These are phyloP conservation scores for Talaromyces borbonicus DNA, from an alignment of 495 filamentous ascomycete genomes.

Conservation along the genomic window DNA sequence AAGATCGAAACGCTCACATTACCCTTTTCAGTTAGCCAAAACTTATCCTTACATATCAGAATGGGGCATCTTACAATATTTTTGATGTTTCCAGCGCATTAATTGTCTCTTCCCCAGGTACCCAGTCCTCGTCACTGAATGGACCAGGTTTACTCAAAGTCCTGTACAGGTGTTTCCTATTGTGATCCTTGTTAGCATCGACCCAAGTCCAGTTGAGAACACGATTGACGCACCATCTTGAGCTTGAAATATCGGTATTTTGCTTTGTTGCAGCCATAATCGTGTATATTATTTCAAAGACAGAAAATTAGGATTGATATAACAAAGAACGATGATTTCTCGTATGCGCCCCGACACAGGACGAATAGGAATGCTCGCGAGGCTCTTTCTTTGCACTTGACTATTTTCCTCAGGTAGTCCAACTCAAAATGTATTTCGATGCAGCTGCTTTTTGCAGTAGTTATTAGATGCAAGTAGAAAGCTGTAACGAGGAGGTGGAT, in stretches of 20 bases:
- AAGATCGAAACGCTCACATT: constrained; percentile 29
- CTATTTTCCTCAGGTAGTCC: no score
- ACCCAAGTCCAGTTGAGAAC: neutral
- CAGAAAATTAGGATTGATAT: no score
- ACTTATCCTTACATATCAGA: constrained; percentile 10
- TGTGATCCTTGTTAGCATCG: neutral
- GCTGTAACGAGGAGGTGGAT: no score
- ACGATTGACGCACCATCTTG: neutral
- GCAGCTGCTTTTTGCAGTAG: no score
- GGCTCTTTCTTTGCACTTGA: no score
- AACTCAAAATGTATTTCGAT: no score
- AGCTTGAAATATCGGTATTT: neutral
- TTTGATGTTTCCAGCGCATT: constrained; percentile 53
- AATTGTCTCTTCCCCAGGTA: constrained; percentile 52
- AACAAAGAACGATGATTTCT: no score
- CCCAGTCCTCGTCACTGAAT: constrained; percentile 62
- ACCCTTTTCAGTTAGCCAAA: no score
- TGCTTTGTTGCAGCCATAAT: constrained; percentile 9
- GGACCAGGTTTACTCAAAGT: constrained; percentile 69
- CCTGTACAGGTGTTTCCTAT: constrained; percentile 70
- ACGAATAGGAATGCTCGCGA: no score
- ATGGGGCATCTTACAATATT: constrained; percentile 49
- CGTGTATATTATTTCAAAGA: no score
- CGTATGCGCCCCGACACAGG: no score
- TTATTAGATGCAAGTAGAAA: no score